A percentile compares a stretch with the other conserved stretches of the same genome.
phyloP scores from a whole-genome alignment of 1,284 basidiomycete species.

The Lentinula novae-zelandiae region DNA sequence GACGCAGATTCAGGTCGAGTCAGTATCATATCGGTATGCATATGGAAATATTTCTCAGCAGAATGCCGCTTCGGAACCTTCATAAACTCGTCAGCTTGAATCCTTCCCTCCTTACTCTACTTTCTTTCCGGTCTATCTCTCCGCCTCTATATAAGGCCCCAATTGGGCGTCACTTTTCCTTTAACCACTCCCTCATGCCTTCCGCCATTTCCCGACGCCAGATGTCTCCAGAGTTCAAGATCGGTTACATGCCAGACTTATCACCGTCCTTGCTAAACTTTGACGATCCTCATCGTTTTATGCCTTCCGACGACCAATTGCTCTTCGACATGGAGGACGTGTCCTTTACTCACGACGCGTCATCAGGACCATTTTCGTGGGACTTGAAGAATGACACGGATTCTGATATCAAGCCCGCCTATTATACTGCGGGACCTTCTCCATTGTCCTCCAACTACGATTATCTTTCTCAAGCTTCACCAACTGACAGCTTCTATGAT shows the following conservation, averaged over 20 bases:
- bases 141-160: conserved; percentile 17
- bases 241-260: background rate
- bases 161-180: background rate
- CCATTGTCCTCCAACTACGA: conserved; percentile 18
- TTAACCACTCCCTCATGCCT: conserved; percentile 41
- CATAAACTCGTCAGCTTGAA: conserved; percentile 4
- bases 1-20: conserved; percentile 8
- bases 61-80: conserved; percentile 7
- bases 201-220: conserved; percentile 31
- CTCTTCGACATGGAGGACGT: conserved; percentile 68
- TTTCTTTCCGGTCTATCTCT: conserved; percentile 20
- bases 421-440: background rate
- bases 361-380: conserved; percentile 41
- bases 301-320: conserved; percentile 49
- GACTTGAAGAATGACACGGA: conserved; percentile 17
- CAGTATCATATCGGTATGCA: conserved; percentile 5
- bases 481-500: conserved; percentile 33
- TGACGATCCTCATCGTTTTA: conserved; percentile 32
- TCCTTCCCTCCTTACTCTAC: background rate
- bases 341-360: conserved; percentile 11
- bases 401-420: conserved; percentile 19
- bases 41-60: background rate
- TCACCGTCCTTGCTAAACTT: conserved; percentile 36
- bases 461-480: conserved; percentile 28
- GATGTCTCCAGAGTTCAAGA: conserved; percentile 25